Base-by-base conservation (phyloP, 2,329 filamentous ascomycete genomes). In the Epichloe gansuensis region DNA sequence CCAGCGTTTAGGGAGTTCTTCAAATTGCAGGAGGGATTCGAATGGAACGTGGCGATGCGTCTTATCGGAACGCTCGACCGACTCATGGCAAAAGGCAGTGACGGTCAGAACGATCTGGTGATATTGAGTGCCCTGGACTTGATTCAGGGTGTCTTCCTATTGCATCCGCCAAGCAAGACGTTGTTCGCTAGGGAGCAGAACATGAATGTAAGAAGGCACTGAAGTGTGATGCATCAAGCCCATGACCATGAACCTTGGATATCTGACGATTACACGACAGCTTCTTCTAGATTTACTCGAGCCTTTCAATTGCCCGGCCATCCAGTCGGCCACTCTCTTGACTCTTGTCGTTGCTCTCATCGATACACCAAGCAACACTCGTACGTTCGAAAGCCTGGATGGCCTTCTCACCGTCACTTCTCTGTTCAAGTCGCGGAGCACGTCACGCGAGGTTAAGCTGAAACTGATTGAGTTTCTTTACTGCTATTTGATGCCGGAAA, bases 391-490 rank as follows among this genome's bases (percentile, higher is more conserved):
- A 72, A 77, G 80, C 52, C 85, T 95, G 59, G 91, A 97, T 65
- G 93, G 93, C 52, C 80, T 98, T 5, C 80, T 95, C 42, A 93
- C 90, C 1, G 83, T 97, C 46, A 95, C 91, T 2, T 91, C 87
- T 9, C 78, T 97, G 48, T 96, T 97, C 80, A 95, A 94, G 69
- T 87, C 86, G 57, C 83, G 89, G 55, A 82, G 83, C 58, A 96
- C 91, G 3, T 83, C 83, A 25, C 83, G 89, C 56, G 88, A 91
- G 61, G 91, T 97, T 59, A 96, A 95, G 73, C 80, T 95, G 64
- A 93, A 95, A 68, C 81, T 95, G n/a, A 85, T 96, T 60, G 93
- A 97, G 69, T 97, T 97, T 65, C 73, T 98, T 50, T 97, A 97
- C 75, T 97, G 97, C 70, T 98, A 97, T 69, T 83, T 98, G 60